Base-by-base conservation (phyloP, 2,329 filamentous ascomycete genomes). In the Passalora sequoiae region DNA sequence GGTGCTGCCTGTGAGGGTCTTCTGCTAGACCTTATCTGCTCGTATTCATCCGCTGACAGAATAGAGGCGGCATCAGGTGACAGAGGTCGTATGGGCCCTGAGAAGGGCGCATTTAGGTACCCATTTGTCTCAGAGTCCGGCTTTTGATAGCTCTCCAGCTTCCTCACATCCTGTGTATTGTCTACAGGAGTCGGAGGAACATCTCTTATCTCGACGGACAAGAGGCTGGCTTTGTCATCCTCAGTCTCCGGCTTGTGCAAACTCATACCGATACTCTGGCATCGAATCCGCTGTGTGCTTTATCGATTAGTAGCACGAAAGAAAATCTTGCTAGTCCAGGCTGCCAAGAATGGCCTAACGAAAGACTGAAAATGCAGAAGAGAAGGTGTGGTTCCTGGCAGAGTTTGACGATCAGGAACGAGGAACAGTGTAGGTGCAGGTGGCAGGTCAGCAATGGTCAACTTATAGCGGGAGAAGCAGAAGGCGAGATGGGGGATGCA, bases 41-140 rank as follows among this genome's bases (percentile, higher is more conserved):
- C 57, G 29, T 57, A 61, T 10, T 64, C 63, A 10, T 66, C 63
- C 6, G 47, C 44, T 1, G 58, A 60, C 4, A 63, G 45, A 8
- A 65, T 67, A 3, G 69, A 69, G 4, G 70, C 58, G 0, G 70
- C 67, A 46, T 69, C 70, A 10, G 66, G 62, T 1, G 73, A 70
- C 1, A 68, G 42, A 4, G 66, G 63, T 36, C 68, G 62, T 16
- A 60, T 56, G 2, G 58, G 50, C 6, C 54, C 56, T 3, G 57
- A 49, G 6, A 56, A 36, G 16, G 59, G 58, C 9, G 57, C 54
- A 7, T 55, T 44, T 8, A 61, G 51, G 40, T 53, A 60, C n/a
- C 45, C 46, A 52, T 49, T 52, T 35, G 30, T 15, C 15, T 45
- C 38, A n/a, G 16, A 22, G 22, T 35, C 28, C 6, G 43, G 38